Conservation (phyloP, 2,329 filamentous ascomycete species). For the Neofusicoccum kwambonambiense region DNA sequence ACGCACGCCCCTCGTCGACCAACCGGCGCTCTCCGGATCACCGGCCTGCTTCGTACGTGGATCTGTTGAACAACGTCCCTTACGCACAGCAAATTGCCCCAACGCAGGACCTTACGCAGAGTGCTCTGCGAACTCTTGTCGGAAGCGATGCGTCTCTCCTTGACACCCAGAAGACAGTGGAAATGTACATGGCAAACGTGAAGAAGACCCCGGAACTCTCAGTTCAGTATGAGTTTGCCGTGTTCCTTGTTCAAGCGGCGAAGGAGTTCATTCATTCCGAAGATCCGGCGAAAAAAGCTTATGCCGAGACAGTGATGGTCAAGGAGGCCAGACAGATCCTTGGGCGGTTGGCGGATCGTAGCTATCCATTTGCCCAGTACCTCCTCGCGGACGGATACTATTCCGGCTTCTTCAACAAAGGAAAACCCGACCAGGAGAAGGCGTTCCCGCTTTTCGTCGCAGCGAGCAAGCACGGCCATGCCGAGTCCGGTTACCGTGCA, state of each 20-base stretch:
- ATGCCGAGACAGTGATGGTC: constrained; percentile 58
- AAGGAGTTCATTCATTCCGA: constrained; percentile 60
- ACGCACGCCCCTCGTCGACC: constrained; percentile 50
- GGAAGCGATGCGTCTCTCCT: constrained; percentile 89
- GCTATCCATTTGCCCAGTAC: constrained; percentile 97
- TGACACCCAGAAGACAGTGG: constrained; percentile 87
- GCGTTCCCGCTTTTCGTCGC: constrained; percentile 91
- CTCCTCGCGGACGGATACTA: constrained; percentile 94
- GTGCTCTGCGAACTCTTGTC: constrained; percentile 72
- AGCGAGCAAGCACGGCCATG: constrained; percentile 94
- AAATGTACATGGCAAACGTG: constrained; percentile 96
- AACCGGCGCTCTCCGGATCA: constrained; percentile 57
- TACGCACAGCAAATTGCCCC: constrained; percentile 77
- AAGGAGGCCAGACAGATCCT: constrained; percentile 87
- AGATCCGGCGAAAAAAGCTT: constrained; percentile 18
- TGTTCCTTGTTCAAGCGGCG: constrained; percentile 88
- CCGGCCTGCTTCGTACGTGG: constrained; percentile 60
- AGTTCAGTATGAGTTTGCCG: constrained; percentile 93
- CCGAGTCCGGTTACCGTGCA: constrained; percentile 90
- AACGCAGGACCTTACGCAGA: constrained; percentile 64
- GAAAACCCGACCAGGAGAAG: constrained; percentile 85
- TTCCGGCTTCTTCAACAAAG: constrained; percentile 92
- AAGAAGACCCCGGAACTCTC: constrained; percentile 93
- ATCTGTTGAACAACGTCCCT: constrained; percentile 63
- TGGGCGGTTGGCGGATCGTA: constrained; percentile 78